Evolutionary conservation across 441 rosid genomes (phyloP).

Genomic region (Gossypium trilobum): DNA sequence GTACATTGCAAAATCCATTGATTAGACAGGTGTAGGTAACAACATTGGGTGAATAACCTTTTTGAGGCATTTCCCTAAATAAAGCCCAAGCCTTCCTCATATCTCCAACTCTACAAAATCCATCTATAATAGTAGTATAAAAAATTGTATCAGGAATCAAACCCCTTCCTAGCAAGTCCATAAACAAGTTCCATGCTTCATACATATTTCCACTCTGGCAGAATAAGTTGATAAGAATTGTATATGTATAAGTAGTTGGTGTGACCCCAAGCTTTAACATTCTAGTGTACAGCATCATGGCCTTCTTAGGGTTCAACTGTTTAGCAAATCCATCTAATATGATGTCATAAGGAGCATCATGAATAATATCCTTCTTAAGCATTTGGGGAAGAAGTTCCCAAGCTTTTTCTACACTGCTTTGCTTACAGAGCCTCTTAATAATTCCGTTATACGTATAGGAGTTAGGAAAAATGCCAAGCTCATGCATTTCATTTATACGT

Average conservation of each 20-base stretch:
- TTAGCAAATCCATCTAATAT: constrained; percentile 40
- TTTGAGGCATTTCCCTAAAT: constrained; percentile 24
- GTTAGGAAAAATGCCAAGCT: constrained; percentile 22
- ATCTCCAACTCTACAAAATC: constrained; percentile 35
- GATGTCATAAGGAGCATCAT: constrained; percentile 28
- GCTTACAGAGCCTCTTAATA: constrained; percentile 35
- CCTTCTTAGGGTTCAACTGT: constrained; percentile 27
- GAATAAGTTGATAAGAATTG: constrained; percentile 38
- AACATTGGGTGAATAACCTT: constrained; percentile 32
- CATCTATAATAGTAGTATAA: constrained; percentile 41
- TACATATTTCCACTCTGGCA: constrained; percentile 19
- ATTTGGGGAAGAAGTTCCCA: constrained; percentile 39
- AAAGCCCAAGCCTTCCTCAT: constrained; percentile 35
- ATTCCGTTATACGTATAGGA: constrained; percentile 34
- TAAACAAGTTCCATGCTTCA: constrained; percentile 32
- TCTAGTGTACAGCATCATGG: constrained; percentile 26
- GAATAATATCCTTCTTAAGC: constrained; percentile 40
- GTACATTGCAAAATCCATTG: constrained; percentile 38
- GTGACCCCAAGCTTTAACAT: constrained; percentile 36
- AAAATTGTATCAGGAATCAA: constrained; percentile 33
- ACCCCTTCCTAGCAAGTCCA: constrained; percentile 30
- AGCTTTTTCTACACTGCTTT: constrained; percentile 28
- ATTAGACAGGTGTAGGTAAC: constrained; percentile 44
- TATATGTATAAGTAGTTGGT: constrained; percentile 31
- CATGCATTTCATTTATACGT: constrained; percentile 27